Conservation (phyloP, 805 yeast genomes). For the Wickerhamomyces bovis region DNA sequence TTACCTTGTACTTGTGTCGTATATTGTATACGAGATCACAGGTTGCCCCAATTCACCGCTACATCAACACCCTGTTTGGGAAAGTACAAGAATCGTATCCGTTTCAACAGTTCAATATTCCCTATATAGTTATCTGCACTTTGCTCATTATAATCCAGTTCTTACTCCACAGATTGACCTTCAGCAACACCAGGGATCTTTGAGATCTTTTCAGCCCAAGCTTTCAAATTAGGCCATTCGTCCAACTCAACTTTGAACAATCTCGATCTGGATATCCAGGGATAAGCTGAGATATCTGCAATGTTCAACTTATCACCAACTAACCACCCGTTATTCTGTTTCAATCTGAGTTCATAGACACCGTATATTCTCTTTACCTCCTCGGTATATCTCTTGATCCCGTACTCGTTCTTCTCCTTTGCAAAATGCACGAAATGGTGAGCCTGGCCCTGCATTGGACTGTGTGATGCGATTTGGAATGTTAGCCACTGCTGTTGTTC, state of each 20-base stretch:
- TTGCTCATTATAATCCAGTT: no score
- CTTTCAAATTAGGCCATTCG: conserved; percentile 29
- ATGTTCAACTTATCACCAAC: conserved; percentile 51
- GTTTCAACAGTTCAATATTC: no score
- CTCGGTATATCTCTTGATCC: conserved; percentile 39
- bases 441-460: conserved; percentile 50
- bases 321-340: conserved; percentile 41
- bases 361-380: conserved; percentile 46
- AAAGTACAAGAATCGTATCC: no score
- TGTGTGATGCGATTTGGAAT: conserved; percentile 50
- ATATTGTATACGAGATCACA: not conserved
- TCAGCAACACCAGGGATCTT: conserved; percentile 23
- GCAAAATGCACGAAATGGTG: conserved; percentile 39
- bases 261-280: conserved; percentile 44
- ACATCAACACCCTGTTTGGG: no score
- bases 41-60: no score
- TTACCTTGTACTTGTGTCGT: not conserved
- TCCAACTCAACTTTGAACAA: conserved; percentile 5
- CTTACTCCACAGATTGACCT: conserved; percentile 7
- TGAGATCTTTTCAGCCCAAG: conserved; percentile 33
- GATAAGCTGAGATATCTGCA: conserved; percentile 45
- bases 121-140: no score
- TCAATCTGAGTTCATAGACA: conserved; percentile 45
- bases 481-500: conserved; percentile 43
- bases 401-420: conserved; percentile 44